Percentiles rank a stretch among this genome's conserved stretches.
Evolutionary conservation across 179 eudicot species (phyloP).

Genomic region (Amaranthus tricolor): DNA sequence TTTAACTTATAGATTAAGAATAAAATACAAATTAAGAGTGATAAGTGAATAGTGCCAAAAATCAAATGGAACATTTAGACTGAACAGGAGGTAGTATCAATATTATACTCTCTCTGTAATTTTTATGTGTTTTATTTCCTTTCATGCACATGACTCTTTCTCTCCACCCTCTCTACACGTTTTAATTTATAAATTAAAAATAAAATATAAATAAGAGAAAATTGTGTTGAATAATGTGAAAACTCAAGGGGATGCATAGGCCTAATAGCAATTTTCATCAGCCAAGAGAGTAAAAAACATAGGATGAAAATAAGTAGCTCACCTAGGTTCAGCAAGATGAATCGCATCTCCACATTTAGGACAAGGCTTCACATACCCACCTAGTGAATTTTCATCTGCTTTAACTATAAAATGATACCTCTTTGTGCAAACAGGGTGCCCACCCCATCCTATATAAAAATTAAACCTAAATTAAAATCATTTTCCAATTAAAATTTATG

Average conservation of each 20-base stretch:
- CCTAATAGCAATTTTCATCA: not conserved
- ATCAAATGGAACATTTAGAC: no score
- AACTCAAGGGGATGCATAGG: not conserved
- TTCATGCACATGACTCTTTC: no score
- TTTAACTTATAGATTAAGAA: no score
- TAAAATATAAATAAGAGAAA: not conserved
- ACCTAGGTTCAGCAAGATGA: constrained; percentile 76
- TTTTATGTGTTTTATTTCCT: no score
- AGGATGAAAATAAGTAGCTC: constrained; percentile 2
- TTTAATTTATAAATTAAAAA: not conserved
- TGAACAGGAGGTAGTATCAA: no score
- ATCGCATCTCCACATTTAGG: constrained; percentile 61
- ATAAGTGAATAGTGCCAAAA: no score
- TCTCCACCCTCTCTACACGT: no score
- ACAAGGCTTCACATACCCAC: constrained; percentile 69
- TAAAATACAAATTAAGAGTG: no score
- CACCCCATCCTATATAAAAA: constrained; percentile 71
- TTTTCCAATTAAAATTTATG: not conserved
- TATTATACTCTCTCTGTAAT: no score
- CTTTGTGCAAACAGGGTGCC: constrained; percentile 84
- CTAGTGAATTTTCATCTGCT: constrained; percentile 75
- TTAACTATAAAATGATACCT: constrained; percentile 86
- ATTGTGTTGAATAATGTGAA: not conserved
- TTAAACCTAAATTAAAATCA: not conserved
- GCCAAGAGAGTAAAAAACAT: no score